Base-by-base conservation (phyloP, 2,329 filamentous ascomycete genomes). In the Aspergillus fumigatiaffinis region DNA sequence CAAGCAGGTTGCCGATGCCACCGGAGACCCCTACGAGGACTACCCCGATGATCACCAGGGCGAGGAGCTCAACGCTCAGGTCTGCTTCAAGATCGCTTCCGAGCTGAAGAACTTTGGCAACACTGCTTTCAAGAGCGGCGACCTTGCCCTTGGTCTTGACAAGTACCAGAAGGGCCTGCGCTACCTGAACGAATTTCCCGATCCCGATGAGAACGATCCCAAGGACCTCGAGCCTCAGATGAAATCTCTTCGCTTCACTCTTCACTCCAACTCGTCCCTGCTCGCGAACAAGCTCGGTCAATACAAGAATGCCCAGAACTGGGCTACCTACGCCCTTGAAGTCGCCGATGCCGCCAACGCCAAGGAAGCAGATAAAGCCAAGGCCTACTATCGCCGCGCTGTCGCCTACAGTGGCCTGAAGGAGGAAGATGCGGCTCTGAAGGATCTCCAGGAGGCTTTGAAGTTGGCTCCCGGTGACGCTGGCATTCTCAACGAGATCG, bases 141-240 rank as follows among this genome's bases (percentile, higher is more conserved):
- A 96, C 67, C 70, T 88, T 42, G 74, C 80, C 41, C 77, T 90
- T 32, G 93, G 87, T 1, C 80, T 97, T 26, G 87, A 88, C 59
- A 99, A 99, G 79, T 99, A 99, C 79, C 87, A 95, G 74, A 99
- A 99, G 80, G 92, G 87, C 20, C 77, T 96, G 60, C 87, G 92
- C 67, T 97, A 96, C 75, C 80, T 96, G 59, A 90, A 93, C 74
- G 90, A 95, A 74, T 90, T 92, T 69, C 88, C 89, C 0, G 86
- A 90, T 12, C 76, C 81, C 1, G 74, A 78, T 25, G 89, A 94
- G 46, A 82, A 85, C 49, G 91, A 93, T 65, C 82, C 88, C 4
- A 79, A 84, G 49, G 87, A 88, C 41, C 83, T 88, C 42, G 87
- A 86, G 67, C 74, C 79, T 25, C 82, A 88, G 62, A 82, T 97